phyloP scores from a whole-genome alignment of 2,329 filamentous ascomycete species.

The Myriosclerotinia scirpicola region DNA sequence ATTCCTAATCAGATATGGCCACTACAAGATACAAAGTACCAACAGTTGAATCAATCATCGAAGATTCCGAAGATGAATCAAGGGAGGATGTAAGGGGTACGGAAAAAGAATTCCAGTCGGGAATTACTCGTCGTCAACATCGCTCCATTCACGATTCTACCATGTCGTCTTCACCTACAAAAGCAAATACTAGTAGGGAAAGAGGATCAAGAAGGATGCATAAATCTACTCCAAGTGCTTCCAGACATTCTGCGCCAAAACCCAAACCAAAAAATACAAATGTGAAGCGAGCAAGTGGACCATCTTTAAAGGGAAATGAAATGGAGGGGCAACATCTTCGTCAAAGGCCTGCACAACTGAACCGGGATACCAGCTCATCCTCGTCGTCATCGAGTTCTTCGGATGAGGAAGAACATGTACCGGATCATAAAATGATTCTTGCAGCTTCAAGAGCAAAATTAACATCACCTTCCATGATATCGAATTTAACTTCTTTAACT shows the following conservation, averaged over 20 bases:
- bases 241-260: slow-evolving; percentile 29
- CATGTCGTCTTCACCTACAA: slow-evolving; percentile 32
- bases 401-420: slow-evolving; percentile 32
- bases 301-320: slow-evolving; percentile 27
- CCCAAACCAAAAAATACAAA: slow-evolving; percentile 31
- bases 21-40: slow-evolving; percentile 35
- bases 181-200: slow-evolving; percentile 33
- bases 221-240: slow-evolving; percentile 27
- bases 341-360: slow-evolving; percentile 29
- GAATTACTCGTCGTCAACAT: slow-evolving; percentile 26
- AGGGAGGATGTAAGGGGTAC: slow-evolving; percentile 29
- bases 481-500: slow-evolving; percentile 38
- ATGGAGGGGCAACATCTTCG: slow-evolving; percentile 27
- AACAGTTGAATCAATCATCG: slow-evolving; percentile 36
- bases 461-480: slow-evolving; percentile 41
- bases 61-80: slow-evolving; percentile 37
- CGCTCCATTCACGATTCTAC: slow-evolving; percentile 25
- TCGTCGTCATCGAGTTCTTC: slow-evolving; percentile 31
- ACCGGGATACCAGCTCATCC: slow-evolving; percentile 30
- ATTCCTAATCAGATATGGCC: slow-evolving; percentile 31
- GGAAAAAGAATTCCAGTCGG: slow-evolving; percentile 25
- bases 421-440: slow-evolving; percentile 34
- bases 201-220: slow-evolving; percentile 31
- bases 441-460: slow-evolving; percentile 35
- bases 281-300: slow-evolving; percentile 27